A percentile compares a stretch with the other conserved stretches of the same genome.
Conservation (phyloP, 176 grass and related monocot species). For the Dactylis glomerata region DNA sequence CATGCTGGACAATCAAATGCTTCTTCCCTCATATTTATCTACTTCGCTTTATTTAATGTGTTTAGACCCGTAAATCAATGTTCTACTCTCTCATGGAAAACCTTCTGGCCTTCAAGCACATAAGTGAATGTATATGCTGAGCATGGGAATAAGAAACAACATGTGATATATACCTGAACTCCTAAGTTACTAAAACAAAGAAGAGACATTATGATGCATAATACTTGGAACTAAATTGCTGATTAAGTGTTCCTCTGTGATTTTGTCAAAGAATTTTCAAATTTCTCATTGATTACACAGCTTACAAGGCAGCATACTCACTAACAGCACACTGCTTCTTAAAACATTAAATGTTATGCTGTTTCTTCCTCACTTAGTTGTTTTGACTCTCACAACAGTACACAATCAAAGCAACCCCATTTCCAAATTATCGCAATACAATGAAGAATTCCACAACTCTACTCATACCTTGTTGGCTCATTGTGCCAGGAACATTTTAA, state of each 20-base stretch:
- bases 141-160: not conserved
- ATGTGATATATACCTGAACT: not conserved
- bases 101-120: not conserved
- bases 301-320: not conserved
- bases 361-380: not conserved
- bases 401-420: not conserved
- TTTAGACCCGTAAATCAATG: no score
- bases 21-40: no score
- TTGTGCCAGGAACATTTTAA: not conserved
- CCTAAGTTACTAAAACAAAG: not conserved
- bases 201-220: not conserved
- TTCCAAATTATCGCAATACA: not conserved
- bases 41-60: no score
- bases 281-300: not conserved
- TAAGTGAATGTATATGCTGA: not conserved
- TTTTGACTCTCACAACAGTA: slow-evolving; percentile 1
- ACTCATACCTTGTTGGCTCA: not conserved
- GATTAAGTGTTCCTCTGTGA: not conserved
- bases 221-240: not conserved
- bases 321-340: not conserved
- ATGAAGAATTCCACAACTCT: not conserved
- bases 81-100: no score
- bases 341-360: not conserved
- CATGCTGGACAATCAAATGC: no score
- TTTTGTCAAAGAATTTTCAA: not conserved